Conservation (phyloP, 495 filamentous ascomycete species). For the Trichoderma virens region DNA sequence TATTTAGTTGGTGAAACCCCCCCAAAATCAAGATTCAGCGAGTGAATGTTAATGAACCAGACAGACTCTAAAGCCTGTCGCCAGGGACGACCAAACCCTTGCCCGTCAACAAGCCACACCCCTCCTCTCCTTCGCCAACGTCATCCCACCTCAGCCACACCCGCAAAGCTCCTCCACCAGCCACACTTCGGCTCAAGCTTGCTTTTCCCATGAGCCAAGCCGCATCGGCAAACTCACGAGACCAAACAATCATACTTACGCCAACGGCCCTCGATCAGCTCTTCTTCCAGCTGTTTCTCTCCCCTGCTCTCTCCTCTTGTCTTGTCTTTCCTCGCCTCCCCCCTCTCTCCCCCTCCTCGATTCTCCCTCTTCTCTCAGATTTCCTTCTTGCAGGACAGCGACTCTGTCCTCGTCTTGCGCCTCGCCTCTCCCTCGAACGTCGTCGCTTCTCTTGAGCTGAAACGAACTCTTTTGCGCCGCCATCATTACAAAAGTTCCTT, state of each 20-base stretch:
- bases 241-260: neutral
- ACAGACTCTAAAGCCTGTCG: neutral
- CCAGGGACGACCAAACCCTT: neutral
- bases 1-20: too few relatives aligned
- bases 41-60: too few relatives aligned
- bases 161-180: neutral
- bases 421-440: neutral
- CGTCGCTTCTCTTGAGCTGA: neutral
- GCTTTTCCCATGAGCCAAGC: neutral
- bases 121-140: neutral
- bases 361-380: neutral
- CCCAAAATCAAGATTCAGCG: too few relatives aligned
- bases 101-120: neutral
- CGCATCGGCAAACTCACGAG: slow-evolving; percentile 4
- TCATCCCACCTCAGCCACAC: neutral
- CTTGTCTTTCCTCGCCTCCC: neutral
- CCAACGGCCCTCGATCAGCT: neutral
- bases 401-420: neutral
- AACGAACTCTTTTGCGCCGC: neutral
- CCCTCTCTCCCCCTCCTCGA: neutral
- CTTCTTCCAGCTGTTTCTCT: neutral
- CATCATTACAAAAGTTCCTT: neutral
- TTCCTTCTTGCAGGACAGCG: neutral
- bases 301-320: neutral
- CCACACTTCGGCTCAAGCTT: neutral